phyloP scores from a whole-genome alignment of 257 asterid species.

The Fraxinus pennsylvanica region DNA sequence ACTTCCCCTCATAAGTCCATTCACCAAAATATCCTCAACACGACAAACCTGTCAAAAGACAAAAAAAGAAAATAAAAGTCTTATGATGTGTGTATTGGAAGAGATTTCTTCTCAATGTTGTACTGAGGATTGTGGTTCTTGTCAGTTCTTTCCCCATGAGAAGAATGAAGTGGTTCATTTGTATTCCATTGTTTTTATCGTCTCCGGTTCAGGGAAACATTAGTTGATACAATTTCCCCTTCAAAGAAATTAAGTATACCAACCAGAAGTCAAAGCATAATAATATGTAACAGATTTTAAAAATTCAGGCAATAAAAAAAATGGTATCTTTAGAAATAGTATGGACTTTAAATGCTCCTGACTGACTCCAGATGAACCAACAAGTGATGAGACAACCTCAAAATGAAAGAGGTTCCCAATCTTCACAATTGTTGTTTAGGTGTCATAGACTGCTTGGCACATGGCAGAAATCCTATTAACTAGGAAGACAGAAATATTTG shows the following conservation, averaged over 20 bases:
- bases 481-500: not conserved
- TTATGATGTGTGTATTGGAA: not conserved
- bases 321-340: constrained; percentile 12
- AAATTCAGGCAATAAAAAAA: not conserved
- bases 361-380: constrained; percentile 6
- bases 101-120: too few relatives aligned
- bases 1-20: constrained; percentile 83
- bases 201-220: too few relatives aligned
- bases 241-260: not conserved
- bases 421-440: not conserved
- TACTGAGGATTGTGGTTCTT: too few relatives aligned
- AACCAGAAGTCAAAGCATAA: constrained; percentile 12
- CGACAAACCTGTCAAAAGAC: constrained; percentile 73
- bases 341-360: not conserved
- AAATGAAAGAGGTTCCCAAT: not conserved
- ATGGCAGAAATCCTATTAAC: not conserved
- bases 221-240: too few relatives aligned
- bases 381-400: not conserved
- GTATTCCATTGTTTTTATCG: too few relatives aligned
- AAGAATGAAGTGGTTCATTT: too few relatives aligned
- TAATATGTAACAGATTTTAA: constrained; percentile 7
- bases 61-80: constrained; percentile 11
- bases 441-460: not conserved
- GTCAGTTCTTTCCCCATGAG: too few relatives aligned
- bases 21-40: constrained; percentile 86